phyloP scores from a whole-genome alignment of 208 protist genomes.

The Crithidia bombi region DNA sequence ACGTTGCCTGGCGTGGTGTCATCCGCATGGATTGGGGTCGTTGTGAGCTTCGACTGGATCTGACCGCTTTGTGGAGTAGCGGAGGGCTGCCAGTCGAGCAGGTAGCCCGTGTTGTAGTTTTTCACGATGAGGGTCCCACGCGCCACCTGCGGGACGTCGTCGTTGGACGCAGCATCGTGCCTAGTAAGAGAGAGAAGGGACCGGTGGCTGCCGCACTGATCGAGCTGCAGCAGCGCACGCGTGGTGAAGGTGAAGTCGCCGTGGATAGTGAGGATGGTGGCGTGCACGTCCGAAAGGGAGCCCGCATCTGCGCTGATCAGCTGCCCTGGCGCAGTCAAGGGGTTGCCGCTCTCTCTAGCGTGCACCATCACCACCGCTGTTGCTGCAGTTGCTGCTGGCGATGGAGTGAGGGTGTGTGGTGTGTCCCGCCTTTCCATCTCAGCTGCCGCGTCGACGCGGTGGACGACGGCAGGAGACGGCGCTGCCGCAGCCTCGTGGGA shows the following conservation, averaged over 20 bases:
- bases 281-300: not conserved
- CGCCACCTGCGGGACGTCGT: not conserved
- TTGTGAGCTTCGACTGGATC: not conserved
- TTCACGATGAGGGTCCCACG: slow-evolving; percentile 9
- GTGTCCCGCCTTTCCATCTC: too few species aligned
- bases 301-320: not conserved
- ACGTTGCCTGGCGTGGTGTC: not conserved
- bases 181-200: not conserved
- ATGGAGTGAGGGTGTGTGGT: too few species aligned
- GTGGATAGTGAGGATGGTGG: slow-evolving; percentile 10
- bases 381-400: too few species aligned
- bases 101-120: slow-evolving; percentile 6
- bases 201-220: not conserved
- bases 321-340: too few species aligned
- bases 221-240: slow-evolving; percentile 7
- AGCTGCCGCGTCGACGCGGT: too few species aligned
- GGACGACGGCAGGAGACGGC: not conserved
- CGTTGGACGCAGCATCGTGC: not conserved
- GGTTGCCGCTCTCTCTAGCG: too few species aligned
- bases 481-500: too few species aligned
- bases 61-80: not conserved
- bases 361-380: too few species aligned
- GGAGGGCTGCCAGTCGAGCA: slow-evolving; percentile 13
- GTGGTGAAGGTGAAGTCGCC: slow-evolving; percentile 14
- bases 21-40: not conserved